Evolutionary conservation across 2,329 filamentous ascomycete genomes (phyloP).

Genomic region (Hirsutella rhossiliensis): DNA sequence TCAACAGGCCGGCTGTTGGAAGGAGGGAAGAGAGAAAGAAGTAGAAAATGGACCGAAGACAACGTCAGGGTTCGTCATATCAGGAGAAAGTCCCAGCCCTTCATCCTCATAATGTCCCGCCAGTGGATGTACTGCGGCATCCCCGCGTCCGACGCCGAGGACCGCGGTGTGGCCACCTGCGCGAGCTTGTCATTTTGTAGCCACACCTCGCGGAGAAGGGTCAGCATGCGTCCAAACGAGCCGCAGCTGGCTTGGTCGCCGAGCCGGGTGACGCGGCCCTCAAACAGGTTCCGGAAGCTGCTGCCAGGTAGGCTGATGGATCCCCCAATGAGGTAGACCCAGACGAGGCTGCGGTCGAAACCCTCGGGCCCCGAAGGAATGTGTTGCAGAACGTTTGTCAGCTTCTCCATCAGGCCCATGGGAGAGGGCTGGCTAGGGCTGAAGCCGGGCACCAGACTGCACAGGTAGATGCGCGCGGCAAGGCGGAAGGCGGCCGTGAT

Average conservation of each 20-base stretch:
- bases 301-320: constrained; percentile 63
- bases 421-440: constrained; percentile 63
- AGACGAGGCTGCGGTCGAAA: constrained; percentile 82
- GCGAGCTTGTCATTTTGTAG: constrained; percentile 52
- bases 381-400: constrained; percentile 63
- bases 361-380: constrained; percentile 73
- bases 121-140: constrained; percentile 67
- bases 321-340: constrained; percentile 85
- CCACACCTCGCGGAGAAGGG: constrained; percentile 77
- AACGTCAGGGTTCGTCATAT: constrained; percentile 40
- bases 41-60: neutral
- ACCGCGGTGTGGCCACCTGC: constrained; percentile 21
- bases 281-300: constrained; percentile 65
- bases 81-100: constrained; percentile 85
- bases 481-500: constrained; percentile 86
- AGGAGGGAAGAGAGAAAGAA: constrained; percentile 5
- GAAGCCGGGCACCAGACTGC: constrained; percentile 84
- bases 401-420: constrained; percentile 63
- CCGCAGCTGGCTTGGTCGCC: constrained; percentile 70
- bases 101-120: constrained; percentile 86
- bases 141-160: constrained; percentile 23
- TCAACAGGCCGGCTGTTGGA: neutral
- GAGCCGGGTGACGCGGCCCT: constrained; percentile 60
- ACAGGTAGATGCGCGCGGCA: constrained; percentile 92
- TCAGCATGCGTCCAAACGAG: constrained; percentile 73